Evolutionary conservation across 495 filamentous ascomycete species (phyloP), one percentile per base, ranked within the genome.

Genomic region (Xylaria curta): DNA sequence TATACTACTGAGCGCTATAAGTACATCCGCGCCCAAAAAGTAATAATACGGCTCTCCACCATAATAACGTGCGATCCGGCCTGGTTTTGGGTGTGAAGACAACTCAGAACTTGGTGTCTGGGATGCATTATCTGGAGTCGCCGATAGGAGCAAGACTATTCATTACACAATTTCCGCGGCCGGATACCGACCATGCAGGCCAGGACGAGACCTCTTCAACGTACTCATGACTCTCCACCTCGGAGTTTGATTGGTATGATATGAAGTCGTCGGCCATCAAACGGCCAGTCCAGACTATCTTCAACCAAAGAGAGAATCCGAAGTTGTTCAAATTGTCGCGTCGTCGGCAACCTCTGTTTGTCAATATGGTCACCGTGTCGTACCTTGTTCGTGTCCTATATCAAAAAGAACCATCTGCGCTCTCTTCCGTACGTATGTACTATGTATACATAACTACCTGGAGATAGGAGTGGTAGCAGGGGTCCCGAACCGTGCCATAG

Each of bases 131-230:
- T 56, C 21, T 40, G 33, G 28, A 67, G 65, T 54, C 47, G 65
- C 65, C 65, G 65, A 54, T 42, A 42, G 40, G 54, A 46, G 54
- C 53, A 69, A 38, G 6, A 6, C 6, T 44, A 56, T 31, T 60
- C 53, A 47, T 44, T 53, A 46, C 19, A 60, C 68, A 70, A 62
- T 70, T 70, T 63, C 44, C 56, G 44, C 40, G 56, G 44, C 58
- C 68, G 58, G 53, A 63, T 53, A 62, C 44, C 58, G 58, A 63
- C 68, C 68, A 49, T 69, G 67, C 42, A 61, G 54, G 42, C 67
- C 54, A 51, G 42, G 42, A 60, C 15, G 38, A 60, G 54, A n/a
- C 67, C 54, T 51, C 51, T 59, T 60, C 24, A 56, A 19, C 28
- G 13, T 51, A 54, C 24, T 60, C 66, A 60, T 12, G 13, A 46